These are phyloP conservation scores for Saccharomyces hybrid DNA, from an alignment of 1,139 yeast genomes.

Conservation along the genomic window DNA sequence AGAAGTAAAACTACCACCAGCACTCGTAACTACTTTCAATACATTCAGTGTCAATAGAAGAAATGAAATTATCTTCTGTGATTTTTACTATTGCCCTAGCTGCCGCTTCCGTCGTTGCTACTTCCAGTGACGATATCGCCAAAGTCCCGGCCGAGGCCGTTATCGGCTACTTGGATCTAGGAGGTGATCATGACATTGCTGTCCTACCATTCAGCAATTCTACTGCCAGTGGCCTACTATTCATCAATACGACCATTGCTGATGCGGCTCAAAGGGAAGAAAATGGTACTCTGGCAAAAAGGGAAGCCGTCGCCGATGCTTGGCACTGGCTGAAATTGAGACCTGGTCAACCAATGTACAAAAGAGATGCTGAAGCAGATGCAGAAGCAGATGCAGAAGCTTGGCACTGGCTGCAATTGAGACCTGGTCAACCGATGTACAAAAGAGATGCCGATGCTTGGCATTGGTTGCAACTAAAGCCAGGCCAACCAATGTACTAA, in stretches of 20 bases:
- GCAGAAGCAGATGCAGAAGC: too few relatives aligned
- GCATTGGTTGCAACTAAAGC: too few relatives aligned
- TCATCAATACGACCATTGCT: slow-evolving; percentile 8
- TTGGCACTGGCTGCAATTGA: too few relatives aligned
- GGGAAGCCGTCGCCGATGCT: slow-evolving; percentile 25
- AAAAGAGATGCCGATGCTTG: too few relatives aligned
- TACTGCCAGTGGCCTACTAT: slow-evolving; percentile 3
- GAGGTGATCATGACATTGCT: background rate
- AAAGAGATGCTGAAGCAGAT: slow-evolving; percentile 10
- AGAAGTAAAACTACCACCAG: slow-evolving; percentile 1
- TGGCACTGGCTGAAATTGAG: slow-evolving; percentile 26
- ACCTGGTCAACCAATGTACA: slow-evolving; percentile 26
- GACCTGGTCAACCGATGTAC: too few relatives aligned
- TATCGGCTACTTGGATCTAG: background rate
- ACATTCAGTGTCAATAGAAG: background rate
- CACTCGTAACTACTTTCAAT: background rate
- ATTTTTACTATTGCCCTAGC: slow-evolving; percentile 12
- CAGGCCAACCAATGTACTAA: too few relatives aligned
- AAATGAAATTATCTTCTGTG: slow-evolving; percentile 15
- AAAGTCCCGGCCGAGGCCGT: slow-evolving; percentile 9
- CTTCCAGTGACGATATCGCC: background rate
- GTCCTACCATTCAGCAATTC: background rate
- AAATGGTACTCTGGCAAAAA: slow-evolving; percentile 13
- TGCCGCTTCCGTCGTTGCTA: slow-evolving; percentile 14
- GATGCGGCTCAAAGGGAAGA: slow-evolving; percentile 23